These are phyloP conservation scores for Cornus florida DNA, from an alignment of 148 eudicot genomes.

Conservation along the genomic window DNA sequence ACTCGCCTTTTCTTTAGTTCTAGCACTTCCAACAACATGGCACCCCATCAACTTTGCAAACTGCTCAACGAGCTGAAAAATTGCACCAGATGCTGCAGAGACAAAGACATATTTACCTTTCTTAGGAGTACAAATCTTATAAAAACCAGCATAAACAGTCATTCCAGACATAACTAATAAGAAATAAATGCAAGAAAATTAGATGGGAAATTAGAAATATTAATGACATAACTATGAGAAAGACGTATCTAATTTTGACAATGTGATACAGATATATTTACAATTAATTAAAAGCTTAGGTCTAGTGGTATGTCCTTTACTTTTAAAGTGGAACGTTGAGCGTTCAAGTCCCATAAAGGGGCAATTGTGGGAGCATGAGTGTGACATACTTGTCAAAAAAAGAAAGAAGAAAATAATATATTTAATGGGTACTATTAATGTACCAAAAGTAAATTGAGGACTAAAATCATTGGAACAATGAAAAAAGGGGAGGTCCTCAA, in stretches of 20 bases:
- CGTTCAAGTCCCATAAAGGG: too few relatives aligned
- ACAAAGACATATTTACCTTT: slow-evolving; percentile 43
- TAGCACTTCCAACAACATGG: slow-evolving; percentile 54
- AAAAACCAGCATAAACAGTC: slow-evolving; percentile 46
- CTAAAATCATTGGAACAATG: too few relatives aligned
- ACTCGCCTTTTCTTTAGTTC: slow-evolving; percentile 36
- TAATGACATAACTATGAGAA: background rate
- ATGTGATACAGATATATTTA: background rate
- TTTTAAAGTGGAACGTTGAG: too few relatives aligned
- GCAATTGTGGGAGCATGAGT: too few relatives aligned
- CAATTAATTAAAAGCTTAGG: too few relatives aligned
- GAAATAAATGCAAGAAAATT: background rate
- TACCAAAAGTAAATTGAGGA: too few relatives aligned
- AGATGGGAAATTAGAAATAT: background rate
- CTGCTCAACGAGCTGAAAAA: slow-evolving; percentile 52
- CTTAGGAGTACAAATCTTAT: slow-evolving; percentile 37
- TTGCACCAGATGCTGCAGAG: slow-evolving; percentile 43
- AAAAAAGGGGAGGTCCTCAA: too few relatives aligned
- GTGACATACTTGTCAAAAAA: too few relatives aligned
- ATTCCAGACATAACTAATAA: slow-evolving; percentile 41
- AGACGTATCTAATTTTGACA: background rate
- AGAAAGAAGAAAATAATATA: too few relatives aligned
- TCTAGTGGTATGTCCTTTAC: too few relatives aligned
- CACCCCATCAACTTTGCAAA: slow-evolving; percentile 52
- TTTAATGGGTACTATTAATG: too few relatives aligned